Percentiles rank a stretch among this genome's conserved stretches.
phyloP scores from a whole-genome alignment of 768 basidiomycete genomes.

The Neoboletus magnificus region DNA sequence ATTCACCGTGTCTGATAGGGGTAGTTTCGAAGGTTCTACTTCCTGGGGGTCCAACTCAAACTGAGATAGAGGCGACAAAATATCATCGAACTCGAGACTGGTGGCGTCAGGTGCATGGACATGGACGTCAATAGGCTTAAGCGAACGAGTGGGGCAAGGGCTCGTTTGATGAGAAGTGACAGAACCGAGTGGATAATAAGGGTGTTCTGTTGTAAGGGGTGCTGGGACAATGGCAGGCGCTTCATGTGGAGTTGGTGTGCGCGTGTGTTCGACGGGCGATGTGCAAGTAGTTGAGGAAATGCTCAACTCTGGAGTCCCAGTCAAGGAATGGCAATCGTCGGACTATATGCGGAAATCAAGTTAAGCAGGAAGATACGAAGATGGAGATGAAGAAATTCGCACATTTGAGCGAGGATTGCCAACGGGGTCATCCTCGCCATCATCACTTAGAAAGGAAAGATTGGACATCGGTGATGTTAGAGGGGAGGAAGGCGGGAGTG shows the following conservation, averaged over 20 bases:
- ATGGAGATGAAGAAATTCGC: constrained; percentile 18
- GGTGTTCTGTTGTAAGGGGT: neutral
- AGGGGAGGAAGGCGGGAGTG: constrained; percentile 43
- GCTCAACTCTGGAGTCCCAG: constrained; percentile 12
- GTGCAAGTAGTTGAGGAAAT: constrained; percentile 6
- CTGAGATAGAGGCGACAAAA: constrained; percentile 23
- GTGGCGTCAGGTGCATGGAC: neutral
- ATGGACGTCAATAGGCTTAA: neutral
- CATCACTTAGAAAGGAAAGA: constrained; percentile 34
- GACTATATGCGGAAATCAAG: constrained; percentile 11
- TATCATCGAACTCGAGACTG: neutral
- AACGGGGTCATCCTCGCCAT: constrained; percentile 7
- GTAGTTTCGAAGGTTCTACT: constrained; percentile 19
- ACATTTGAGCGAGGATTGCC: constrained; percentile 28
- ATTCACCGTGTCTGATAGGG: constrained; percentile 24
- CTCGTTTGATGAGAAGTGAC: neutral
- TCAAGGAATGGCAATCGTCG: constrained; percentile 1
- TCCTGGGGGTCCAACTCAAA: constrained; percentile 22
- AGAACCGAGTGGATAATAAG: neutral
- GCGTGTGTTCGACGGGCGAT: constrained; percentile 10
- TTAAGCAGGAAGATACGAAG: neutral
- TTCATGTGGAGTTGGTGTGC: neutral
- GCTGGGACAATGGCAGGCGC: neutral
- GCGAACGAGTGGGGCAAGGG: neutral
- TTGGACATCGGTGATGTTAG: constrained; percentile 41